phyloP scores from a whole-genome alignment of 2,329 filamentous ascomycete genomes.

The Reticulascus tulasneorum region DNA sequence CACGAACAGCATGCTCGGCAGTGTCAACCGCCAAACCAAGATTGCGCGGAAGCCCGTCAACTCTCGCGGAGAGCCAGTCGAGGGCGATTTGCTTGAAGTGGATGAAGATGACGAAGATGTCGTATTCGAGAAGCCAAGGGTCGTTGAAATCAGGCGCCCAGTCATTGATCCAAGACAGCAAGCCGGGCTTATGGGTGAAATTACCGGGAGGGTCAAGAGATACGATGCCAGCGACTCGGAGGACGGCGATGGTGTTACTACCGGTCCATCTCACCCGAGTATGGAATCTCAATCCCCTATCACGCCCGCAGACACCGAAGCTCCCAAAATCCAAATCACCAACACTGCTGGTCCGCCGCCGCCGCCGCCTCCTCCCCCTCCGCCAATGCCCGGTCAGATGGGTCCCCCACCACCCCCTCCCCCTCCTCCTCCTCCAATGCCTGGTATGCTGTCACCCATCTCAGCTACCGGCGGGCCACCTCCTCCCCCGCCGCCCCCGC shows the following conservation, averaged over 20 bases:
- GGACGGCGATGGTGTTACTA: slow-evolving; percentile 65
- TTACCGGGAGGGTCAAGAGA: slow-evolving; percentile 70
- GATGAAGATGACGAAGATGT: slow-evolving; percentile 54
- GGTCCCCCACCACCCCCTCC: slow-evolving; percentile 43
- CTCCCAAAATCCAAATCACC: slow-evolving; percentile 58
- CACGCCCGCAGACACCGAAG: slow-evolving; percentile 58
- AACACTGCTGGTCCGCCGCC: slow-evolving; percentile 31
- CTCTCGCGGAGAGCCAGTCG: slow-evolving; percentile 34
- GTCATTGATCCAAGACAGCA: slow-evolving; percentile 60
- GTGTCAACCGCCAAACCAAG: slow-evolving; percentile 59
- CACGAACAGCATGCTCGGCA: slow-evolving; percentile 70
- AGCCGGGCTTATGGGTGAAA: slow-evolving; percentile 64
- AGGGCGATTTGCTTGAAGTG: slow-evolving; percentile 30
- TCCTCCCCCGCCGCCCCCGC: slow-evolving; percentile 47
- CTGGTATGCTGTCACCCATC: no score
- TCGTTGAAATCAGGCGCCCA: slow-evolving; percentile 76
- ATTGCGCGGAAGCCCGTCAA: slow-evolving; percentile 52
- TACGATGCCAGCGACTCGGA: slow-evolving; percentile 72
- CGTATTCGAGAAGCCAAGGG: slow-evolving; percentile 72
- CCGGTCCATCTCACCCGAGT: slow-evolving; percentile 71
- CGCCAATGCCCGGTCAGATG: slow-evolving; percentile 26
- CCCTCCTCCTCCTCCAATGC: slow-evolving; percentile 44
- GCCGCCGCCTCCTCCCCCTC: slow-evolving; percentile 35
- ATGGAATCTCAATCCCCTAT: slow-evolving; percentile 67
- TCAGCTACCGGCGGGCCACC: slow-evolving; percentile 33